Conservation (phyloP, 2,329 filamentous ascomycete genomes). For the Aspergillus sp. region DNA sequence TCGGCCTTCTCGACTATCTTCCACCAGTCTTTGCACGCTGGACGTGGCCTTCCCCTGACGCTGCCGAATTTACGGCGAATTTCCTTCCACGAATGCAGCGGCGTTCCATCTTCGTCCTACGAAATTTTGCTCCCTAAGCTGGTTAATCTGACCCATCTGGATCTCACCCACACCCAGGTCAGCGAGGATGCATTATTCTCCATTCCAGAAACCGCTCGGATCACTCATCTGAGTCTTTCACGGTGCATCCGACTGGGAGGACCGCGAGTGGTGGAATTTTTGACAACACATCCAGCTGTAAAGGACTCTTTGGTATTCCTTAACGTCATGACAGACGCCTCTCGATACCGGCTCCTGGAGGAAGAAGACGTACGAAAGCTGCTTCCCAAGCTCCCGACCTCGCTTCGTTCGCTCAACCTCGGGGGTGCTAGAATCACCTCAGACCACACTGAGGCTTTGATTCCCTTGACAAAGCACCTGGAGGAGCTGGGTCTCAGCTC, state of each 20-base stretch:
- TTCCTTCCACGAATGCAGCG: slow-evolving; percentile 76
- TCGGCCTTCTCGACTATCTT: slow-evolving; percentile 66
- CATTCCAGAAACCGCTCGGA: slow-evolving; percentile 68
- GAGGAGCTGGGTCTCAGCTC: slow-evolving; percentile 75
- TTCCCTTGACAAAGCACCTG: slow-evolving; percentile 67
- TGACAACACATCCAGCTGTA: slow-evolving; percentile 69
- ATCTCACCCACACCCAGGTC: slow-evolving; percentile 75
- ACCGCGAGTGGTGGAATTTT: slow-evolving; percentile 66
- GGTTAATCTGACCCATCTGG: slow-evolving; percentile 69
- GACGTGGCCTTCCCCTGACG: slow-evolving; percentile 50
- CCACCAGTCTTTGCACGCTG: slow-evolving; percentile 51
- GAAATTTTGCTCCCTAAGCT: slow-evolving; percentile 71
- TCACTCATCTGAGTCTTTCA: slow-evolving; percentile 76
- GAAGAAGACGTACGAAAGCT: slow-evolving; percentile 64
- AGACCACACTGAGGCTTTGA: slow-evolving; percentile 63
- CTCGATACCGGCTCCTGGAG: slow-evolving; percentile 69
- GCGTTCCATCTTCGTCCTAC: slow-evolving; percentile 65
- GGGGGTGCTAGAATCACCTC: slow-evolving; percentile 70
- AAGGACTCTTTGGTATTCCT: slow-evolving; percentile 65
- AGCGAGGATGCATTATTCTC: slow-evolving; percentile 68
- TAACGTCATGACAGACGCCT: slow-evolving; percentile 70
- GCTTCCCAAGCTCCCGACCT: slow-evolving; percentile 64
- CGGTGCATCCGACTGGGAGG: slow-evolving; percentile 72
- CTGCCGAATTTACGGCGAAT: slow-evolving; percentile 63
- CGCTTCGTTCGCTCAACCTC: slow-evolving; percentile 71